Evolutionary conservation across 2,329 filamentous ascomycete genomes (phyloP), one percentile per base, ranked within the genome.

Genomic region (Fusarium metavorans): DNA sequence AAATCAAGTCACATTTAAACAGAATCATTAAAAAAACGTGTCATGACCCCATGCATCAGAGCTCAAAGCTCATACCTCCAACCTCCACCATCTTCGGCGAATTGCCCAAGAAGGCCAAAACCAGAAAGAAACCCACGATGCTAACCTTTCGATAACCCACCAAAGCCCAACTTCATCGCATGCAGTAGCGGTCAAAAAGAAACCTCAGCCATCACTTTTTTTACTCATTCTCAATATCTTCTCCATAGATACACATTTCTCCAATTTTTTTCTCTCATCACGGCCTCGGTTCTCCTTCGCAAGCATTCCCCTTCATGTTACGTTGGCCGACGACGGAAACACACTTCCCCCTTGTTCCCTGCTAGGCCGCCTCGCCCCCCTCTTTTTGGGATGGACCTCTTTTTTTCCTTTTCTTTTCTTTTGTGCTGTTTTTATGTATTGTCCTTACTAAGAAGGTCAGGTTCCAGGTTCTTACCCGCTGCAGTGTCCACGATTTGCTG

Each of bases 301-400:
- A 74, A 75, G 68, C 72, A 74, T 75, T 64, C 59, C 72, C 72
- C 68, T 75, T 66, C 50, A 66, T 63, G 43, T 37, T 71, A 48
- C 63, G 67, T 68, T 60, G 43, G 56, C 63, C 70, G 45, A 50
- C 66, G 45, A 50, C 58, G 59, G 61, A 54, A 72, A 54, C 68
- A 62, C 68, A 66, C 68, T 64, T 65, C 59, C 50, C 66, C 71
- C 71, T 68, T 62, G 58, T 45, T 69, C 63, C 72, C 58, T 59
- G 68, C 65, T 43, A 52, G n/a, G 23, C 45, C 25, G 45, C 16
- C 16, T 8, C 52, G 43, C 66, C 52, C 67, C 67, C 68, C 50
- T 61, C 62, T 58, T 39, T 37, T 16, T 14, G 61, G 34, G 34
- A 16, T n/a, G 61, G 34, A 50, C 13, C 50, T 50, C 50, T 54